phyloP scores from a whole-genome alignment of 176 grass and related monocot species.

The Poa pratensis region DNA sequence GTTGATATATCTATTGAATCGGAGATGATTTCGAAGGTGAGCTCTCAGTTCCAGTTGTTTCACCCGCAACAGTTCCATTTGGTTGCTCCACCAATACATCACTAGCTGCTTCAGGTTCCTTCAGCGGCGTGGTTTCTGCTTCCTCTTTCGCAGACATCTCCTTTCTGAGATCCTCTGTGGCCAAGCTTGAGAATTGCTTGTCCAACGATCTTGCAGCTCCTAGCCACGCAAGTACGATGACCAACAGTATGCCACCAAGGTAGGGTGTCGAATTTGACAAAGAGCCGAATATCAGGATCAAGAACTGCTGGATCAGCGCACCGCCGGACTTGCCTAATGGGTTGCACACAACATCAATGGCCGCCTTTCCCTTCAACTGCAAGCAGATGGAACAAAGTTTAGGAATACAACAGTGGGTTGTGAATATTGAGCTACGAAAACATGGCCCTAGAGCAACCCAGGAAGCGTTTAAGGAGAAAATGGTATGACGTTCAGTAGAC shows the following conservation, averaged over 20 bases:
- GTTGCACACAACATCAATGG: slow-evolving; percentile 92
- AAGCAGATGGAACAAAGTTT: slow-evolving; percentile 34
- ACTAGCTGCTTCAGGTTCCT: slow-evolving; percentile 26
- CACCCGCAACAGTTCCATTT: slow-evolving; percentile 30
- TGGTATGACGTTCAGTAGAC: not conserved
- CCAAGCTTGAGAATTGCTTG: slow-evolving; percentile 81
- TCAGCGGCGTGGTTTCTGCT: slow-evolving; percentile 31
- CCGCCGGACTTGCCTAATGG: slow-evolving; percentile 91
- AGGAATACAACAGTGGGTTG: not conserved
- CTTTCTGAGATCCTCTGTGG: slow-evolving; percentile 60
- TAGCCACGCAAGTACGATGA: slow-evolving; percentile 79
- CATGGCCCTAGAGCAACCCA: slow-evolving; percentile 1
- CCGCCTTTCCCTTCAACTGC: slow-evolving; percentile 92
- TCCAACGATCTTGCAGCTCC: slow-evolving; percentile 68
- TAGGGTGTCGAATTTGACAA: slow-evolving; percentile 90
- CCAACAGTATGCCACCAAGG: slow-evolving; percentile 73
- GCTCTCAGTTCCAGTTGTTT: slow-evolving; percentile 36
- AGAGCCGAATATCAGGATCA: slow-evolving; percentile 86
- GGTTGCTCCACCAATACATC: slow-evolving; percentile 40
- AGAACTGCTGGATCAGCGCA: slow-evolving; percentile 81
- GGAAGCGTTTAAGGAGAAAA: slow-evolving; percentile 32
- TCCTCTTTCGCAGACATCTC: slow-evolving; percentile 51
- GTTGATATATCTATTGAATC: slow-evolving; percentile 37
- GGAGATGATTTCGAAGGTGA: slow-evolving; percentile 35
- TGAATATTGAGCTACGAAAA: slow-evolving; percentile 16